Percentiles rank a stretch among this genome's conserved stretches.
Evolutionary conservation across 78 protist species (phyloP).

Genomic region (Dictyostelium citrinum): DNA sequence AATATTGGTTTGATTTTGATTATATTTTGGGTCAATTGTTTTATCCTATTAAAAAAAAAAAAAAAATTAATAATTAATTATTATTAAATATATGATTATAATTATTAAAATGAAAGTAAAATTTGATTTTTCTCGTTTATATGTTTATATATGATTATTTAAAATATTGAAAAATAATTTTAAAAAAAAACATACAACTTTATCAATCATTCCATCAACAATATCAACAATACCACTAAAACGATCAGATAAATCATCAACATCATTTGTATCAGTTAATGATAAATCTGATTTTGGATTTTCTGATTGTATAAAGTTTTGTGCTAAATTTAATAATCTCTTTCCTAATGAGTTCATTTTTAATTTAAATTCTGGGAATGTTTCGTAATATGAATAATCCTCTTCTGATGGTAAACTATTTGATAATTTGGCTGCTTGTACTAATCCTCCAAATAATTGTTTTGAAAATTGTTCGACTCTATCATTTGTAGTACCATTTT

Average conservation of each 20-base stretch:
- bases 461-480: constrained; percentile 44
- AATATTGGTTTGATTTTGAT: constrained; percentile 51
- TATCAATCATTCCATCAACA: constrained; percentile 74
- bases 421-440: constrained; percentile 59
- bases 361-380: constrained; percentile 58
- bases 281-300: constrained; percentile 12
- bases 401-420: constrained; percentile 74
- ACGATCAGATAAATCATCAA: constrained; percentile 56
- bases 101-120: too few species aligned
- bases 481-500: background rate
- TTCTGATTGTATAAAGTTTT: constrained; percentile 46
- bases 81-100: background rate
- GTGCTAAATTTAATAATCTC: constrained; percentile 28
- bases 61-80: background rate
- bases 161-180: too few species aligned
- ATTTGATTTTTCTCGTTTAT: too few species aligned
- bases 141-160: too few species aligned
- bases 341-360: constrained; percentile 56
- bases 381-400: constrained; percentile 72
- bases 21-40: constrained; percentile 38
- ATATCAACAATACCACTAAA: constrained; percentile 64
- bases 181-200: constrained; percentile 55
- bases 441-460: constrained; percentile 41
- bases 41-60: constrained; percentile 19
- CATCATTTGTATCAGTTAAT: constrained; percentile 2